phyloP scores from a whole-genome alignment of 305 asterid genomes.

The Euphrasia arctica region DNA sequence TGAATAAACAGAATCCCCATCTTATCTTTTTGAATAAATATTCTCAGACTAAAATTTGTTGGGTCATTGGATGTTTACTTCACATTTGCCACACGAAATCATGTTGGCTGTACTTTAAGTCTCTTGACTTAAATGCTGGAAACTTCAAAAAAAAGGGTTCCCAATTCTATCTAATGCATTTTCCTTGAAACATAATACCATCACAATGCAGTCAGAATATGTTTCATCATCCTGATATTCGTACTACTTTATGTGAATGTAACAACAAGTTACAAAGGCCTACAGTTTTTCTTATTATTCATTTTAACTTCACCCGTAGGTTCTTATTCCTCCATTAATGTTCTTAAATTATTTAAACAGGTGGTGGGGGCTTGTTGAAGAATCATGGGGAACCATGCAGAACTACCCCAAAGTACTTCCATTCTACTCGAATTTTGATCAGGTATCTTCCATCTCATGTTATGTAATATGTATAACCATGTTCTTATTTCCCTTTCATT shows the following conservation, averaged over 20 bases:
- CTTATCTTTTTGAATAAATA: too few species aligned
- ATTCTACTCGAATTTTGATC: slow-evolving; percentile 87
- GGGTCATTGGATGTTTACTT: slow-evolving; percentile 4
- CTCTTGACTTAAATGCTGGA: slow-evolving; percentile 2
- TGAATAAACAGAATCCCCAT: slow-evolving; percentile 6
- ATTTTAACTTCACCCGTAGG: background rate
- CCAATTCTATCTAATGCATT: slow-evolving; percentile 10
- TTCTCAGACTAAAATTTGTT: too few species aligned
- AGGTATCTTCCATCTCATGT: slow-evolving; percentile 41
- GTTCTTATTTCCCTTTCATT: slow-evolving; percentile 3
- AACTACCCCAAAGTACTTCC: slow-evolving; percentile 76
- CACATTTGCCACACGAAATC: background rate
- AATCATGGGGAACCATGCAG: slow-evolving; percentile 79
- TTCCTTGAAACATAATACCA: background rate
- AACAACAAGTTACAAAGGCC: background rate
- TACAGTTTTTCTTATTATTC: slow-evolving; percentile 2
- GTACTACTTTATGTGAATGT: slow-evolving; percentile 1
- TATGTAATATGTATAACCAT: slow-evolving; percentile 1
- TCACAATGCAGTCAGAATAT: background rate
- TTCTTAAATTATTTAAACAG: slow-evolving; percentile 39
- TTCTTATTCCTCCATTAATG: slow-evolving; percentile 17
- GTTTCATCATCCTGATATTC: slow-evolving; percentile 11
- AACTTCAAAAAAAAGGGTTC: slow-evolving; percentile 1
- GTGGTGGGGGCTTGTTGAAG: slow-evolving; percentile 94
- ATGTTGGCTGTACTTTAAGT: slow-evolving; percentile 3